Evolutionary conservation across 208 protist genomes (phyloP).

Genomic region (Leptomonas seymouri): DNA sequence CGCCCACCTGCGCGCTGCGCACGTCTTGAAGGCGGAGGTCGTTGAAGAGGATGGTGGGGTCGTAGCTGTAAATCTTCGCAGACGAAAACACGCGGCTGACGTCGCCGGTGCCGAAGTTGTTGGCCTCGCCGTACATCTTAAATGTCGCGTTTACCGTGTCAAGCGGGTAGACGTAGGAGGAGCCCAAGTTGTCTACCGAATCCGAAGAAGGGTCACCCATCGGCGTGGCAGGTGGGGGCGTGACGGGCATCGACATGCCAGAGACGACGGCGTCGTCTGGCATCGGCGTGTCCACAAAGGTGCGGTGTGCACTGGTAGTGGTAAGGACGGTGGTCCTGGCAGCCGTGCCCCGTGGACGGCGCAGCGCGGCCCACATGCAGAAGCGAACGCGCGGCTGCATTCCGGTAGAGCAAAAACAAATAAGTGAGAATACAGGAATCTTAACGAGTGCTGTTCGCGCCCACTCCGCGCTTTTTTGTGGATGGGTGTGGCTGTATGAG

Average conservation of each 20-base stretch:
- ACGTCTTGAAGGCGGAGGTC: slow-evolving; percentile 48
- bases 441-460: not conserved
- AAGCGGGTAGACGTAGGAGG: slow-evolving; percentile 49
- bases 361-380: slow-evolving; percentile 5
- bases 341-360: not conserved
- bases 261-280: slow-evolving; percentile 19
- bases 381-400: not conserved
- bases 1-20: slow-evolving; percentile 8
- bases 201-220: slow-evolving; percentile 11
- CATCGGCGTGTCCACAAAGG: slow-evolving; percentile 28
- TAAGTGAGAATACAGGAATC: not conserved
- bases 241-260: slow-evolving; percentile 8
- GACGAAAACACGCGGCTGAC: slow-evolving; percentile 58
- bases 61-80: slow-evolving; percentile 53
- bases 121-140: slow-evolving; percentile 63
- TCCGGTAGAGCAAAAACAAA: not conserved
- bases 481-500: too few relatives aligned
- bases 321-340: not conserved
- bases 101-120: slow-evolving; percentile 34
- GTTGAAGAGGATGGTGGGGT: slow-evolving; percentile 51
- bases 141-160: slow-evolving; percentile 36
- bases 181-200: slow-evolving; percentile 1
- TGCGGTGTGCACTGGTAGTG: slow-evolving; percentile 1
- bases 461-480: too few relatives aligned
- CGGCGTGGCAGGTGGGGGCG: slow-evolving; percentile 4